These are phyloP conservation scores for Manihot esculenta DNA, from an alignment of 441 rosid species.

Conservation along the genomic window DNA sequence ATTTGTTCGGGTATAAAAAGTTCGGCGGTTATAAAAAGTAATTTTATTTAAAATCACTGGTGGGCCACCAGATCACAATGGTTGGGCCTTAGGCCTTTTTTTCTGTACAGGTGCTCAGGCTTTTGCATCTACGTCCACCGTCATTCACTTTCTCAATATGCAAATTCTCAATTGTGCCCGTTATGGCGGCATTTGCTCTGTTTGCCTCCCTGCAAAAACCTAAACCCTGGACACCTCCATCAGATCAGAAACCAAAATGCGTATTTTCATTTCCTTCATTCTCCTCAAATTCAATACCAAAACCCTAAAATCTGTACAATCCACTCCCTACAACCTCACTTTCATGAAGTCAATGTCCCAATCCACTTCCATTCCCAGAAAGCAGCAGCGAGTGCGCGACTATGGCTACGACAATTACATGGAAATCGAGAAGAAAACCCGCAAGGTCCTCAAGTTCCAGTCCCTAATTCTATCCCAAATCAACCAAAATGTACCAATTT, in stretches of 20 bases:
- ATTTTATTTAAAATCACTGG: too few species aligned
- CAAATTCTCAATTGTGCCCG: too few species aligned
- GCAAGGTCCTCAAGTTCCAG: conserved; percentile 73
- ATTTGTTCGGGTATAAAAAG: too few species aligned
- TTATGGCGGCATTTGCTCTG: neutral
- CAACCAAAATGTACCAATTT: conserved; percentile 57
- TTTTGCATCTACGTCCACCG: too few species aligned
- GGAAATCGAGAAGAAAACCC: conserved; percentile 85
- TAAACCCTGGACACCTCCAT: conserved; percentile 12
- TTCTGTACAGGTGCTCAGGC: too few species aligned
- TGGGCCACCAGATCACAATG: too few species aligned
- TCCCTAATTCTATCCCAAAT: conserved; percentile 64
- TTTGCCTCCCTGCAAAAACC: conserved; percentile 26
- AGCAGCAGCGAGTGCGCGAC: conserved; percentile 76
- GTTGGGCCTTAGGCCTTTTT: too few species aligned
- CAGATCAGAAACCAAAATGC: conserved; percentile 32
- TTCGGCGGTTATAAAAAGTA: too few species aligned
- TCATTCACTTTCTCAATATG: too few species aligned
- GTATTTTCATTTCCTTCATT: conserved; percentile 29
- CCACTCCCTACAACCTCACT: conserved; percentile 19
- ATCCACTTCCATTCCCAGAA: conserved; percentile 78
- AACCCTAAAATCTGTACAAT: conserved; percentile 8
- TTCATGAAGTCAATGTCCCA: conserved; percentile 49
- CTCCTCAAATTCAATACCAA: conserved; percentile 34
- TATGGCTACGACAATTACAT: conserved; percentile 94